Conservation (phyloP, 228 moss, liverwort and hornwort species). For the Sphagnum fallax region DNA sequence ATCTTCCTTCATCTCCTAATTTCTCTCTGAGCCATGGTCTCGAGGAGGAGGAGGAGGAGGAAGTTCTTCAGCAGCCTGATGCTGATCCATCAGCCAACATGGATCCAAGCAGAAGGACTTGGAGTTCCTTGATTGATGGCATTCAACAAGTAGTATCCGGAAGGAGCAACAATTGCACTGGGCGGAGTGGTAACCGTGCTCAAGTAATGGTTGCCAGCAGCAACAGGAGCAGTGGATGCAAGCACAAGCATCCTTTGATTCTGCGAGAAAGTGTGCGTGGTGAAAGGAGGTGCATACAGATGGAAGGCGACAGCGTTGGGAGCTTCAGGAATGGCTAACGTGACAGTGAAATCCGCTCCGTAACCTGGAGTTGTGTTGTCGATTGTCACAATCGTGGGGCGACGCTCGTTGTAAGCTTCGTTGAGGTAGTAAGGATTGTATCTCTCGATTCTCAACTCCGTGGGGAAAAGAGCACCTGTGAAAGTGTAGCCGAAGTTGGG, state of each 20-base stretch:
- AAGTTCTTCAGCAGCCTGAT: too few species aligned
- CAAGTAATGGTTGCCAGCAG: conserved; percentile 4
- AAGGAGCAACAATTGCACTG: conserved; percentile 27
- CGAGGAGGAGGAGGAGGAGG: too few species aligned
- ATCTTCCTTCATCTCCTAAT: too few species aligned
- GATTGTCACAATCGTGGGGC: conserved; percentile 19
- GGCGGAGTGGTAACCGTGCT: conserved; percentile 27
- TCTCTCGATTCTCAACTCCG: conserved; percentile 60
- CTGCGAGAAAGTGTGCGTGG: conserved; percentile 60
- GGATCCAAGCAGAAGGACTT: conserved; percentile 46
- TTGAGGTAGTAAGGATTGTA: conserved; percentile 51
- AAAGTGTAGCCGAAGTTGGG: conserved; percentile 39
- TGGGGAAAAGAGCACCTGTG: conserved; percentile 31
- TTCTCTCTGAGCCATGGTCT: too few species aligned
- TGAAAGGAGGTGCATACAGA: conserved; percentile 62
- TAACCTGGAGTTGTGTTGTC: conserved; percentile 10
- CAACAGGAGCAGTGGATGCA: not conserved
- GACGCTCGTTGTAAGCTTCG: conserved; percentile 15
- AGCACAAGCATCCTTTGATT: conserved; percentile 58
- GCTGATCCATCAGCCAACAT: not conserved
- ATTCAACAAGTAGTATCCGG: conserved; percentile 50
- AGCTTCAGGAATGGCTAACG: conserved; percentile 11
- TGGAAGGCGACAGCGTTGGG: conserved; percentile 23
- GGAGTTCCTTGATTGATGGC: conserved; percentile 37
- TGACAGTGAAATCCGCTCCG: conserved; percentile 15